Percentiles rank a stretch among this genome's conserved stretches.
phyloP scores from a whole-genome alignment of 495 filamentous ascomycete genomes.

The Tirmania nivea region DNA sequence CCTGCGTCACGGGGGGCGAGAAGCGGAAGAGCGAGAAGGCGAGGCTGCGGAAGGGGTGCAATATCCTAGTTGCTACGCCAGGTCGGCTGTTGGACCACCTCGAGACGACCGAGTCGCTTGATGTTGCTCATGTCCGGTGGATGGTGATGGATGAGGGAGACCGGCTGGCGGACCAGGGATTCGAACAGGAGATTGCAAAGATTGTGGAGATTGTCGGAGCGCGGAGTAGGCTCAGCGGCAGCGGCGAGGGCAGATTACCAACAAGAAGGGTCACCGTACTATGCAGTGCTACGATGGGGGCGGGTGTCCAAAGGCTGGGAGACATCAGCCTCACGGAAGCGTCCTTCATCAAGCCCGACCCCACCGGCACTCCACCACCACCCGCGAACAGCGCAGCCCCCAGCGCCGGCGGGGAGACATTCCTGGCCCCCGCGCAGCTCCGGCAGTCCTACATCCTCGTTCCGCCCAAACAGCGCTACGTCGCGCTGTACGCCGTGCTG shows the following conservation, averaged over 20 bases:
- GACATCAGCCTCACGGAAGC: slow-evolving; percentile 91
- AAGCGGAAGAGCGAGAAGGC: slow-evolving; percentile 97
- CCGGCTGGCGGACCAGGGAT: slow-evolving; percentile 88
- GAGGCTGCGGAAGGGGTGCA: slow-evolving; percentile 71
- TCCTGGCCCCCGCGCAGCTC: slow-evolving; percentile 77
- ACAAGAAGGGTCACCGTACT: slow-evolving; percentile 63
- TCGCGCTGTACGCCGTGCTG: slow-evolving; percentile 61
- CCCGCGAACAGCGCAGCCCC: slow-evolving; percentile 29
- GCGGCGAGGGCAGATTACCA: slow-evolving; percentile 38
- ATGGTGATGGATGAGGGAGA: slow-evolving; percentile 89
- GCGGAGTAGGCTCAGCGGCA: slow-evolving; percentile 32
- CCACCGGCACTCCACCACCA: too few relatives aligned
- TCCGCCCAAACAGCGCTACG: slow-evolving; percentile 71
- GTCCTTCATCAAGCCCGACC: slow-evolving; percentile 48
- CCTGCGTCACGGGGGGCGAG: slow-evolving; percentile 84
- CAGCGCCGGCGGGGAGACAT: slow-evolving; percentile 28
- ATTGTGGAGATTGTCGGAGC: slow-evolving; percentile 59
- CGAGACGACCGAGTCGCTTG: slow-evolving; percentile 69
- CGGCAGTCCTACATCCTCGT: slow-evolving; percentile 75
- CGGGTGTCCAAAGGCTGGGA: slow-evolving; percentile 75
- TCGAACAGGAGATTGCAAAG: slow-evolving; percentile 53
- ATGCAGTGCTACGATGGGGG: slow-evolving; percentile 92
- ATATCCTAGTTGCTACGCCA: slow-evolving; percentile 86
- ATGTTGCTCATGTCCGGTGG: slow-evolving; percentile 80
- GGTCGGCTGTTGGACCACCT: slow-evolving; percentile 78